Base-by-base conservation (phyloP, 2,329 filamentous ascomycete genomes). In the Aureobasidium sp. region DNA sequence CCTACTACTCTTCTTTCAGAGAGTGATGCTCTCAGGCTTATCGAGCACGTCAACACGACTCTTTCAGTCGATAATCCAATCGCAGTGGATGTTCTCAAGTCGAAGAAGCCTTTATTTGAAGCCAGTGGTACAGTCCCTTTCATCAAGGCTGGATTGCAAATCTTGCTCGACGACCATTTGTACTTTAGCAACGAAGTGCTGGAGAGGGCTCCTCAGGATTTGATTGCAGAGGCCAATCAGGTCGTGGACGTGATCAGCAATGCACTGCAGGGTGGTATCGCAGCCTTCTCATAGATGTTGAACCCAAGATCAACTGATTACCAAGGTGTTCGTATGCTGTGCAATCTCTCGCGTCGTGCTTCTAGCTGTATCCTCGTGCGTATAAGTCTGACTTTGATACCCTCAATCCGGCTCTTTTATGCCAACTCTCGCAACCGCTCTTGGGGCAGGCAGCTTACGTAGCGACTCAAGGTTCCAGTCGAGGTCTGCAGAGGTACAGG, bases 161-260 rank as follows among this genome's bases (percentile, higher is more conserved):
- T 61, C 31, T n/a, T 61, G 38, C 58, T 61, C 9, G 43, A 48
- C 18, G 58, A 50, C 18, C 58, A 61, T 29, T 38, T 48, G 58
- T 48, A 50, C 43, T 61, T 61, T 13, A 61, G 43, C 43, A 61
- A 61, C 45, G 20, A 61, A 15, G 43, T 61, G 2, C 18, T 61
- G 42, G 43, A 61, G n/a, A 61, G 58, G 10, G 11, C 45, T 20
- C 58, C 58, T 29, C 43, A 48, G 9, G 45, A 61, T 29, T 5
- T 50, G 23, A 50, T 48, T 8, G 58, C 43, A 42, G 58, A 61
- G 5, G 58, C 43, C 25, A 61, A 48, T 11, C 38, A 38, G 15
- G 58, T 61, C 11, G 45, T 50, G 18, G 58, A 61, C 40, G 43
- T 61, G 2, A 61, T 61, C 43, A 61, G 58, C 58, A 50, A 61